These are phyloP conservation scores for Hypoxylon fragiforme DNA, from an alignment of 495 filamentous ascomycete genomes.

Conservation along the genomic window DNA sequence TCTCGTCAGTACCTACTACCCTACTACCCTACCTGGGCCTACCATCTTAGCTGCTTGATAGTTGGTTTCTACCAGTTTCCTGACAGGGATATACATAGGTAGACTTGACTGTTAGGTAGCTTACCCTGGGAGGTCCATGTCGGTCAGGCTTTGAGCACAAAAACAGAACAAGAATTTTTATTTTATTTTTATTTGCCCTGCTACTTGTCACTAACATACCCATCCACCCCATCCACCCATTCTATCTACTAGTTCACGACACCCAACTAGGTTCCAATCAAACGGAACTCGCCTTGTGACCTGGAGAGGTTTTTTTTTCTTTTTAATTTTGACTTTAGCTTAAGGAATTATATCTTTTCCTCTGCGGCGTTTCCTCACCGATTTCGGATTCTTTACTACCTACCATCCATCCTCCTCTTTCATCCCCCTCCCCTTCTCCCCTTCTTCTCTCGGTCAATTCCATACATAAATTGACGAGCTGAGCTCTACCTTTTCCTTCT, in stretches of 20 bases:
- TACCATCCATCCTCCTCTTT: neutral
- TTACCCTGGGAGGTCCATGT: no score
- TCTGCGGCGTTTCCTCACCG: neutral
- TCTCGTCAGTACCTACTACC: no score
- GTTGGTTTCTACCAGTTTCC: no score
- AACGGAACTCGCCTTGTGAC: neutral
- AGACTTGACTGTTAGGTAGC: no score
- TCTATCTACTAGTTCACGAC: constrained; percentile 16
- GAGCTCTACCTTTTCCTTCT: neutral
- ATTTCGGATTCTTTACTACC: neutral
- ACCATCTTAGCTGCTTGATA: no score
- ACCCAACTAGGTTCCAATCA: constrained; percentile 21
- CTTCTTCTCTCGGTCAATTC: neutral
- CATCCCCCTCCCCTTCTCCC: no score
- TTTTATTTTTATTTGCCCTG: constrained; percentile 2
- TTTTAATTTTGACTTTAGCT: no score
- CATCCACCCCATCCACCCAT: no score
- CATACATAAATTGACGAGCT: neutral
- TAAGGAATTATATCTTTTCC: neutral
- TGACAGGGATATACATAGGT: no score
- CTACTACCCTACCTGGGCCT: no score
- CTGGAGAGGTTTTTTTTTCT: neutral
- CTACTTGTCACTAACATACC: constrained; percentile 17
- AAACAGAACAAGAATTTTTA: no score
- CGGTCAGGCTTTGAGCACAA: no score